A percentile compares a stretch with the other conserved stretches of the same genome.
phyloP scores from a whole-genome alignment of 805 yeast genomes.

The Ogataea trehaloabstinens region DNA sequence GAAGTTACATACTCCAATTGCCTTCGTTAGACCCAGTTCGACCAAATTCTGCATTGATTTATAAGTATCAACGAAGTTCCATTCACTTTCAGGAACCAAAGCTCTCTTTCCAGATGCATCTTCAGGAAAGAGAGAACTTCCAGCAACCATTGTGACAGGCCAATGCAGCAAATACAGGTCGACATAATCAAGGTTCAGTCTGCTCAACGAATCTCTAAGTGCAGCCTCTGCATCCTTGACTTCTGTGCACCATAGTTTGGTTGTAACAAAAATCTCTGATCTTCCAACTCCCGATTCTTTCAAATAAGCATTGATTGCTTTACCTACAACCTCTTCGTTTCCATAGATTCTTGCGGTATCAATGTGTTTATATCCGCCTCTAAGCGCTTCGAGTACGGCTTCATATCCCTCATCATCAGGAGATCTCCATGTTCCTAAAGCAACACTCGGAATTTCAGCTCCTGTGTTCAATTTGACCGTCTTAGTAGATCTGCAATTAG shows the following conservation, averaged over 20 bases:
- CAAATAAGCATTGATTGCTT: constrained; percentile 44
- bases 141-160: constrained; percentile 48
- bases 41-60: constrained; percentile 58
- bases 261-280: constrained; percentile 55
- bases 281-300: constrained; percentile 37
- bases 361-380: constrained; percentile 67
- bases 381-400: constrained; percentile 59
- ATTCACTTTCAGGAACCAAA: constrained; percentile 25
- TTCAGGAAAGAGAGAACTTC: constrained; percentile 34
- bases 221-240: constrained; percentile 42
- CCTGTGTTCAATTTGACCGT: constrained; percentile 53
- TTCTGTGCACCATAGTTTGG: constrained; percentile 54
- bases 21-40: constrained; percentile 48
- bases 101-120: constrained; percentile 35
- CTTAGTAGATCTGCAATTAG: too few species aligned
- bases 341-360: constrained; percentile 73
- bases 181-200: constrained; percentile 56
- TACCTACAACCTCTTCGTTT: constrained; percentile 67
- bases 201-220: constrained; percentile 47
- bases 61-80: constrained; percentile 56
- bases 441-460: constrained; percentile 58
- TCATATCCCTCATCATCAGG: constrained; percentile 36
- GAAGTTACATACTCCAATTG: constrained; percentile 80
- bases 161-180: constrained; percentile 68
- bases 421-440: constrained; percentile 63